These are phyloP conservation scores for Galerina marginata DNA, from an alignment of 768 basidiomycete species.

Conservation along the genomic window DNA sequence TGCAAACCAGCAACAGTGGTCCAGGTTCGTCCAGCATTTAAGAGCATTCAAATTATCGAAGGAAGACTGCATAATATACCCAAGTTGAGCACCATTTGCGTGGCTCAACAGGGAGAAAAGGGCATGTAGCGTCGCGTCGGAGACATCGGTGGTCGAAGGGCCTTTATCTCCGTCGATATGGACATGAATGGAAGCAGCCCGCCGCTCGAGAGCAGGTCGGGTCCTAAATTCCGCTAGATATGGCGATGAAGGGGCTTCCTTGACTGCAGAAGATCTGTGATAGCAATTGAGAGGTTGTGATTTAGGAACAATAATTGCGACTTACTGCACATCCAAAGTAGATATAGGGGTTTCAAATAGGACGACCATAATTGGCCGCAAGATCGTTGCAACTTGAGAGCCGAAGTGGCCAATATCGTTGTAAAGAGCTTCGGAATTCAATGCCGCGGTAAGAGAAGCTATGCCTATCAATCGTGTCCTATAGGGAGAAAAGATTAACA, in stretches of 20 bases:
- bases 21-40: constrained; percentile 66
- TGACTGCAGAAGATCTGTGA: constrained; percentile 62
- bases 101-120: constrained; percentile 76
- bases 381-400: constrained; percentile 70
- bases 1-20: constrained; percentile 85
- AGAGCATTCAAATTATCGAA: constrained; percentile 70
- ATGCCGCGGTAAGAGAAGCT: constrained; percentile 78
- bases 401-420: constrained; percentile 74
- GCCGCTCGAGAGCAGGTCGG: constrained; percentile 76
- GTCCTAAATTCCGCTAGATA: constrained; percentile 87
- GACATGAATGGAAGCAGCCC: constrained; percentile 87
- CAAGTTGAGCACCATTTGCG: constrained; percentile 77
- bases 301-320: constrained; percentile 7
- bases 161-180: constrained; percentile 91
- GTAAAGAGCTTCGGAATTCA: constrained; percentile 86
- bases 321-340: constrained; percentile 73
- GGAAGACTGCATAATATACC: constrained; percentile 71
- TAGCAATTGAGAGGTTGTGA: constrained; percentile 1
- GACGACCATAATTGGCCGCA: constrained; percentile 73
- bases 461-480: constrained; percentile 89
- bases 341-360: constrained; percentile 66
- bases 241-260: constrained; percentile 73
- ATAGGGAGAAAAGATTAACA: constrained; percentile 1
- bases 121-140: constrained; percentile 73
- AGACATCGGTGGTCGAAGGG: constrained; percentile 74